Evolutionary conservation across 352 stramenopile genomes (phyloP), one percentile per base, ranked within the genome.

Genomic region (Globisporangium nunn): DNA sequence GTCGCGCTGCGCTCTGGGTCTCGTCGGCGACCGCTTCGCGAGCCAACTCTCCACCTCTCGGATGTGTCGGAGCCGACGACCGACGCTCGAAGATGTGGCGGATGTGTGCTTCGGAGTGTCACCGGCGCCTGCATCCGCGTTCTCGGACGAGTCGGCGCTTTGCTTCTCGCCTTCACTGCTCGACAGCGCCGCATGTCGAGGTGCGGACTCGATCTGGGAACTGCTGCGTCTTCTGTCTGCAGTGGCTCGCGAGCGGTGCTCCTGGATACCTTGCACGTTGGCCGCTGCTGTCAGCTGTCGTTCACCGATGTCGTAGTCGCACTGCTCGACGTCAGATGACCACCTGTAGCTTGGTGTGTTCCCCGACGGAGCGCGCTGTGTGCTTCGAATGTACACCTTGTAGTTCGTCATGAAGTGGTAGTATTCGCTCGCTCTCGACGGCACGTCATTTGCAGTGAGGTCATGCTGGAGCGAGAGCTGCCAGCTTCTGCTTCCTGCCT

Each of bases 391-490:
- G 12, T 66, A 57, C 6, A 87, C 68, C 58, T 78, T 79, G 61
- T 87, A 88, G 49, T 74, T 76, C 3, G 40, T 50, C 74, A 87
- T 88, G 54, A 83, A 75, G 18, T 71, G 52, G 56, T 73, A 85
- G 56, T 77, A 88, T 7, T 49, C 60, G 1, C 65, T 51, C 57
- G 84, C 68, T 51, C 64, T 70, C 6, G 78, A 88, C 7, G 78
- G 75, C 29, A 88, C 73, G 4, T 70, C 65, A 14, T 63, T 67
- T 5, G 23, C 17, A 1, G 53, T 41, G 10, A 87, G 61, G 4
- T 71, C 56, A 0, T 74, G 63, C 0, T 54, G 60, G 8, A 73
- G 55, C 12, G 62, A 72, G 8, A 87, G 70, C 12, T 74, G 67
- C 77, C 77, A 87, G 30, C 62, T 76, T 5, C 56, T 53, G 43